Evolutionary conservation across 441 rosid species (phyloP), one percentile per base, ranked within the genome.

Genomic region (Erodium trifolium): DNA sequence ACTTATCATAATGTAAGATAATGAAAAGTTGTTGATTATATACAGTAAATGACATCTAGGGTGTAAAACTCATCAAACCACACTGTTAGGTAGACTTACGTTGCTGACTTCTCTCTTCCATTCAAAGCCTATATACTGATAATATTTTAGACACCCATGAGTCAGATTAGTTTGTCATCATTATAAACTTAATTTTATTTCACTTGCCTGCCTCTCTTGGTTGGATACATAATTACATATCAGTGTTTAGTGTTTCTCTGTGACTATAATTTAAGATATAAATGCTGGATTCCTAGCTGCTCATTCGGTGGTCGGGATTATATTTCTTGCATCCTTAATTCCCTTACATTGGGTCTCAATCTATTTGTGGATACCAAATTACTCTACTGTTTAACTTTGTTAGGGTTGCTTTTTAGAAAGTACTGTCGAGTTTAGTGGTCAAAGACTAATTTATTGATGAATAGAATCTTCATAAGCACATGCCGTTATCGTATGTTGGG

Each of bases 181-280:
- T 16, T 11, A n/a, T 53, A 53, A 16, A 17, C 18, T 53, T 7
- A 5, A 53, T 4, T 53, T 53, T 53, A 53, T n/a, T 53, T n/a
- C 18, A 53, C 60, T 53, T 53, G 18, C 18, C 19, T 53, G 60
- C 18, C 47, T 53, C 60, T 53, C 60, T 53, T 53, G 60, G 60
- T 53, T 5, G 60, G 60, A 6, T 16, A 53, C 9, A 53, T 53
- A 14, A 23, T 23, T 23, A 23, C 27, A 23, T 23, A 23, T 5
- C 60, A 16, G 5, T 16, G 2, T 4, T 53, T 51, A 53, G 14
- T 16, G 18, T 53, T 49, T 12, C 16, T 49, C 55, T 11, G 14
- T 49, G 55, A 10, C 55, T 49, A 3, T 49, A 49, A 12, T n/a
- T 49, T 0, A 49, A 5, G 60, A 53, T n/a, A 53, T 5, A 16